Percentiles rank a stretch among this genome's conserved stretches.
Evolutionary conservation across 208 protist genomes (phyloP).

Genomic region (Leishmania martiniquensis): DNA sequence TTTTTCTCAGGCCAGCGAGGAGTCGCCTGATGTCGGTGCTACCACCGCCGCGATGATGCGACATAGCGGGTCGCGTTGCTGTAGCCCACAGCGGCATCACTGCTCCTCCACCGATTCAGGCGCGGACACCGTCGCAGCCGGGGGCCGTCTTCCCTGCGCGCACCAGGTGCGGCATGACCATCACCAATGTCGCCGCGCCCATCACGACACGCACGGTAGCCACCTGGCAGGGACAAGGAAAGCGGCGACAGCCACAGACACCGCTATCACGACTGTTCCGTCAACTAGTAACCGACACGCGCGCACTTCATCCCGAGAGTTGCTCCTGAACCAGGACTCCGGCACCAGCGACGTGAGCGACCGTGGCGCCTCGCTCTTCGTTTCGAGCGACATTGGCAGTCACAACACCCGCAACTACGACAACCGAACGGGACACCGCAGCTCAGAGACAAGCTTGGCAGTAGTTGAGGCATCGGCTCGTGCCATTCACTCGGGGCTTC

Average conservation of each 20-base stretch:
- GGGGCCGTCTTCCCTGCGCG: background rate
- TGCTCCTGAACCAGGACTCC: background rate
- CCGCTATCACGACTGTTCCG: background rate
- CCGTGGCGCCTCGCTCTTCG: too few relatives aligned
- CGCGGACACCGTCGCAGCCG: background rate
- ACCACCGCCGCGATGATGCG: background rate
- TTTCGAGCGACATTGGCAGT: background rate
- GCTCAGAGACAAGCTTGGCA: background rate
- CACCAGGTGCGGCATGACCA: background rate
- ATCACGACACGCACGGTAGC: background rate
- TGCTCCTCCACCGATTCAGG: background rate
- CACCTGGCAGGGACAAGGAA: background rate
- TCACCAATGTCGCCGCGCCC: background rate
- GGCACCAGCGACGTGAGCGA: background rate
- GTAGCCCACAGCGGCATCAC: background rate
- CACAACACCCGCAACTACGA: conserved; percentile 13
- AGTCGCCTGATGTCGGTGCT: background rate
- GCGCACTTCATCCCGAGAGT: background rate
- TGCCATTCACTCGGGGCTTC: conserved; percentile 44
- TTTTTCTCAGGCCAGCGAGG: conserved; percentile 35
- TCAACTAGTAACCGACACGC: background rate
- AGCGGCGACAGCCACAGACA: background rate
- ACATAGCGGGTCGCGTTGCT: background rate
- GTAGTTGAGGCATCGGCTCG: conserved; percentile 22
- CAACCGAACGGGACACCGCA: background rate